These are phyloP conservation scores for Sanghuangporus baumii DNA, from an alignment of 1,284 basidiomycete species.

Conservation along the genomic window DNA sequence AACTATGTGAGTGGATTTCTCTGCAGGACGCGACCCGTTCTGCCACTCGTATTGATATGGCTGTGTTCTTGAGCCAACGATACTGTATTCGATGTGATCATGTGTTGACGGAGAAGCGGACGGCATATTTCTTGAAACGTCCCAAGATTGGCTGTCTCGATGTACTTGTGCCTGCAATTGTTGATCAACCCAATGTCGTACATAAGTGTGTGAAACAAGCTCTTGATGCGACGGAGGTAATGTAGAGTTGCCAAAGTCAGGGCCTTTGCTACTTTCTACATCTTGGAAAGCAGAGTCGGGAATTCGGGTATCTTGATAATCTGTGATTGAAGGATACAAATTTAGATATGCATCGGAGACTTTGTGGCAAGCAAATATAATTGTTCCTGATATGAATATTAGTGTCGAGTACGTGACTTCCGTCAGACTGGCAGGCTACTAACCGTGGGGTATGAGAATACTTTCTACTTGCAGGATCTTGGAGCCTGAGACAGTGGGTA, in stretches of 20 bases:
- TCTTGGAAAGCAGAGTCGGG: not conserved
- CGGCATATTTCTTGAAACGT: not conserved
- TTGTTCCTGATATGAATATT: constrained; percentile 44
- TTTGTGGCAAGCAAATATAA: constrained; percentile 83
- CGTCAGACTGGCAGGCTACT: constrained; percentile 28
- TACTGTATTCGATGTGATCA: not conserved
- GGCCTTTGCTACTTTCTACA: not conserved
- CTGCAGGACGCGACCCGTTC: not conserved
- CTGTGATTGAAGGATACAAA: not conserved
- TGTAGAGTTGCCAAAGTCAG: constrained; percentile 6
- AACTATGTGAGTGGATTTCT: not conserved
- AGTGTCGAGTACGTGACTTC: constrained; percentile 8
- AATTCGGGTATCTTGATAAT: not conserved
- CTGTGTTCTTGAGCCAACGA: not conserved
- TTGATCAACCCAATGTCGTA: constrained; percentile 12
- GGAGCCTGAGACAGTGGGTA: constrained; percentile 47
- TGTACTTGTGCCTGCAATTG: not conserved
- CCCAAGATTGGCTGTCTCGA: not conserved
- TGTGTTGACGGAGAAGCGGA: not conserved
- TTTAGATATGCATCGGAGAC: constrained; percentile 31
- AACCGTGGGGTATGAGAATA: constrained; percentile 92
- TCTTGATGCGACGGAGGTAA: not conserved
- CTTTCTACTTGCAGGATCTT: constrained; percentile 66
- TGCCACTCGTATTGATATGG: not conserved
- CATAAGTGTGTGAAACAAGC: not conserved